A percentile compares a stretch with the other conserved stretches of the same genome.
Evolutionary conservation across 768 basidiomycete genomes (phyloP).

Genomic region (Tylopilus sp.): DNA sequence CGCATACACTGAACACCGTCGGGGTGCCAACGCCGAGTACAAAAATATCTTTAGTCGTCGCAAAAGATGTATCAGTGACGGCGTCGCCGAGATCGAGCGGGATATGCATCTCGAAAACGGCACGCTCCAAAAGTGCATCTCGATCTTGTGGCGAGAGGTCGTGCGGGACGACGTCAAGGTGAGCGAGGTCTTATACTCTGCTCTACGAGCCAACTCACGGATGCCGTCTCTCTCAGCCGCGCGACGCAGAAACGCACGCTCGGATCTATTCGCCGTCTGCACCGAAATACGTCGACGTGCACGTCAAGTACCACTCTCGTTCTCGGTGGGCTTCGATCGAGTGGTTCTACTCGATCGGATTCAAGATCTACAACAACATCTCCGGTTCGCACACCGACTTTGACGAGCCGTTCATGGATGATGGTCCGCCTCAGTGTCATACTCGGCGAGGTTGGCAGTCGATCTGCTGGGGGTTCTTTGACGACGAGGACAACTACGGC

Average conservation of each 20-base stretch:
- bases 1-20: not conserved
- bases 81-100: not conserved
- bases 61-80: not conserved
- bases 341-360: constrained; percentile 13
- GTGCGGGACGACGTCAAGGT: not conserved
- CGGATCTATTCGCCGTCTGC: constrained; percentile 7
- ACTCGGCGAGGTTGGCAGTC: not conserved
- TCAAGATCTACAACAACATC: not conserved
- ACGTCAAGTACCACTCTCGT: constrained; percentile 11
- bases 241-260: not conserved
- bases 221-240: not conserved
- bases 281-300: constrained; percentile 16
- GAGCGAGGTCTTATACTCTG: not conserved
- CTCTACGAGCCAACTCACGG: not conserved
- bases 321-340: no score
- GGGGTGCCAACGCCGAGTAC: not conserved
- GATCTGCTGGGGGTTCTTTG: constrained; percentile 14
- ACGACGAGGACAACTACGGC: constrained; percentile 2
- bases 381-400: not conserved
- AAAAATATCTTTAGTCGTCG: not conserved
- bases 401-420: not conserved
- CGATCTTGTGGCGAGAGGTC: not conserved
- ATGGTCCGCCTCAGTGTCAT: not conserved
- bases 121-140: not conserved
- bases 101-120: not conserved